Percentiles rank a stretch among this genome's conserved stretches.
Evolutionary conservation across 352 stramenopile species (phyloP).

Genomic region (Globisporangium nodosum): DNA sequence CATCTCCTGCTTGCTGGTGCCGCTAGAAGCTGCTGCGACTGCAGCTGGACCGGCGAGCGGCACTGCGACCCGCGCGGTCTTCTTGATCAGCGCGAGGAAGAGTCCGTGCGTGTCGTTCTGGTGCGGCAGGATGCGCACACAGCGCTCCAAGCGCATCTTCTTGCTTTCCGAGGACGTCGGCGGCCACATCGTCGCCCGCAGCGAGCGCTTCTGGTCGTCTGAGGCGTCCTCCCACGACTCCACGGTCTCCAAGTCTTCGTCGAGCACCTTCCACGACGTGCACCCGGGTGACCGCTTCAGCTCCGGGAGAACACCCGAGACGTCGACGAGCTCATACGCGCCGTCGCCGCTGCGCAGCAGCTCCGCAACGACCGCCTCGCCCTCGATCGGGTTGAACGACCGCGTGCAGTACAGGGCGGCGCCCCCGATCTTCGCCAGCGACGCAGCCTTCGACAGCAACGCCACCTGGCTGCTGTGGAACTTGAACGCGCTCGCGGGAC

Average conservation of each 20-base stretch:
- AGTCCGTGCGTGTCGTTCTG: slow-evolving; percentile 98
- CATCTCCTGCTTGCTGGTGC: slow-evolving; percentile 13
- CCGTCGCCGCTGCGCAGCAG: slow-evolving; percentile 45
- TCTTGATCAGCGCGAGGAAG: slow-evolving; percentile 96
- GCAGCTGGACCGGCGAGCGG: slow-evolving; percentile 31
- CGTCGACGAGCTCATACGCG: slow-evolving; percentile 59
- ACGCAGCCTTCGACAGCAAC: slow-evolving; percentile 67
- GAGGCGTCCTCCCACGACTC: slow-evolving; percentile 43
- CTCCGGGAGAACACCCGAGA: slow-evolving; percentile 25
- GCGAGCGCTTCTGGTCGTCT: slow-evolving; percentile 42
- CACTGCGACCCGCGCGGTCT: slow-evolving; percentile 22
- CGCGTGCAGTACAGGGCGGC: slow-evolving; percentile 69
- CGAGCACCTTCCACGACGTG: slow-evolving; percentile 53
- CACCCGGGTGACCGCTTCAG: slow-evolving; percentile 39
- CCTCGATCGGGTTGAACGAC: slow-evolving; percentile 78
- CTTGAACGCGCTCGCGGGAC: slow-evolving; percentile 32
- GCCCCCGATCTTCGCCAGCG: slow-evolving; percentile 43
- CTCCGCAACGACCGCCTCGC: slow-evolving; percentile 81
- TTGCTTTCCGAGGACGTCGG: slow-evolving; percentile 45
- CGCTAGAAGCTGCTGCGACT: neutral
- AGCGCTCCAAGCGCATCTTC: slow-evolving; percentile 84
- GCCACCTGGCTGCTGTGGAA: slow-evolving; percentile 69
- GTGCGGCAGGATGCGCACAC: slow-evolving; percentile 94
- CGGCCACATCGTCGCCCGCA: slow-evolving; percentile 83
- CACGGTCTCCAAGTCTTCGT: slow-evolving; percentile 36